Conservation (phyloP, 2,329 filamentous ascomycete species). For the Aspergillus pseudoterreus region DNA sequence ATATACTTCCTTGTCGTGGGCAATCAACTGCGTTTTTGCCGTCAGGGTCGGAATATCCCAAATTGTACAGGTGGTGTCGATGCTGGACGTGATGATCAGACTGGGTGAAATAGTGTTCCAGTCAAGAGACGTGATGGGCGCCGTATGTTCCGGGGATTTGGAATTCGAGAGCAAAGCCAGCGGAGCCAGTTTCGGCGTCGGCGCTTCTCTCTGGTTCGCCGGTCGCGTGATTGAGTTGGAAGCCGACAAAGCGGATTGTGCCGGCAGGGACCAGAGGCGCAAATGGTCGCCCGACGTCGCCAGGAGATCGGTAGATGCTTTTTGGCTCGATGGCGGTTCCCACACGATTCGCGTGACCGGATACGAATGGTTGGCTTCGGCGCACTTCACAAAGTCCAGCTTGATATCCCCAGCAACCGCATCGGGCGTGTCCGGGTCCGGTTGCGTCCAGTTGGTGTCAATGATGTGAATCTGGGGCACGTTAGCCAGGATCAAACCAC, state of each 20-base stretch:
- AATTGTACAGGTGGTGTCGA: constrained; percentile 98
- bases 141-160: constrained; percentile 96
- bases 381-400: constrained; percentile 87
- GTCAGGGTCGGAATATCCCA: constrained; percentile 99
- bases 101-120: constrained; percentile 98
- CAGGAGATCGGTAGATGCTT: constrained; percentile 90
- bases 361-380: constrained; percentile 96
- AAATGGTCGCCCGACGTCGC: constrained; percentile 95
- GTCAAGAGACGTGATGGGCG: constrained; percentile 90
- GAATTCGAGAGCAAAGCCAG: constrained; percentile 92
- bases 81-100: constrained; percentile 96
- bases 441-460: constrained; percentile 74
- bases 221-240: constrained; percentile 67
- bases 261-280: constrained; percentile 84
- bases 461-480: constrained; percentile 83
- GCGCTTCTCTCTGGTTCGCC: constrained; percentile 59
- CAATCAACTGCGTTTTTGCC: constrained; percentile 96
- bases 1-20: constrained; percentile 98
- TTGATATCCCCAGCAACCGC: constrained; percentile 61
- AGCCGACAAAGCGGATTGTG: constrained; percentile 46
- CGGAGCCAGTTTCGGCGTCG: constrained; percentile 79
- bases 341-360: constrained; percentile 92
- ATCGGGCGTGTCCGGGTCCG: constrained; percentile 64
- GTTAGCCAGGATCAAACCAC: constrained; percentile 15
- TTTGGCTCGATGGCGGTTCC: constrained; percentile 92